phyloP scores from a whole-genome alignment of 768 basidiomycete genomes.

The Clathrus columnatus region DNA sequence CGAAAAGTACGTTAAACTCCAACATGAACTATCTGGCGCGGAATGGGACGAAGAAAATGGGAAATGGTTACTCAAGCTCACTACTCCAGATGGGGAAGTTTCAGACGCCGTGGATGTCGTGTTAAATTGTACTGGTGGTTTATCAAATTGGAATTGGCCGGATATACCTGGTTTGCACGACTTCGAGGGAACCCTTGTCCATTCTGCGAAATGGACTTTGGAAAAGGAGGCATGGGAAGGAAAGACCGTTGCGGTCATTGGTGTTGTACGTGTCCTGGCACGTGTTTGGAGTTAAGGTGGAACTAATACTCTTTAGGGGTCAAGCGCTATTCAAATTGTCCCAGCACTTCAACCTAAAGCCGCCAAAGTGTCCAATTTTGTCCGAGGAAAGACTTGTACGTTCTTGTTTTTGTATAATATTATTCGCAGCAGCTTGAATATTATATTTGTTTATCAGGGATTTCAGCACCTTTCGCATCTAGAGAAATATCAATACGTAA shows the following conservation, averaged over 20 bases:
- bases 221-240: slow-evolving; percentile 38
- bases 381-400: slow-evolving; percentile 47
- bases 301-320: slow-evolving; percentile 33
- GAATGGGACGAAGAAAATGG: slow-evolving; percentile 40
- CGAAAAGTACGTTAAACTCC: slow-evolving; percentile 42
- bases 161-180: slow-evolving; percentile 47
- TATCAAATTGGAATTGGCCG: slow-evolving; percentile 62
- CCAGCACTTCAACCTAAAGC: slow-evolving; percentile 48
- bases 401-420: not conserved
- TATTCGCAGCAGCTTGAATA: not conserved
- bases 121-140: slow-evolving; percentile 42
- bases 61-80: slow-evolving; percentile 48
- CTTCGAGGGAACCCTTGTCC: slow-evolving; percentile 50
- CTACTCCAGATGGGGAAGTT: slow-evolving; percentile 30
- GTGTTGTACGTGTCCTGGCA: slow-evolving; percentile 36
- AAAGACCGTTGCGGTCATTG: slow-evolving; percentile 50
- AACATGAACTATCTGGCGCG: slow-evolving; percentile 45
- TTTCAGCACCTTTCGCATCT: slow-evolving; percentile 9
- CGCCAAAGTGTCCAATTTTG: slow-evolving; percentile 42
- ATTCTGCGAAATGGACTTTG: slow-evolving; percentile 55
- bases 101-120: slow-evolving; percentile 48
- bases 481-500: slow-evolving; percentile 30
- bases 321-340: slow-evolving; percentile 54
- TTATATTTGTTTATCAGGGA: slow-evolving; percentile 3
- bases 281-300: not conserved